These are phyloP conservation scores for Endoconidiophora laricicola DNA, from an alignment of 2,329 filamentous ascomycete species.

Conservation along the genomic window DNA sequence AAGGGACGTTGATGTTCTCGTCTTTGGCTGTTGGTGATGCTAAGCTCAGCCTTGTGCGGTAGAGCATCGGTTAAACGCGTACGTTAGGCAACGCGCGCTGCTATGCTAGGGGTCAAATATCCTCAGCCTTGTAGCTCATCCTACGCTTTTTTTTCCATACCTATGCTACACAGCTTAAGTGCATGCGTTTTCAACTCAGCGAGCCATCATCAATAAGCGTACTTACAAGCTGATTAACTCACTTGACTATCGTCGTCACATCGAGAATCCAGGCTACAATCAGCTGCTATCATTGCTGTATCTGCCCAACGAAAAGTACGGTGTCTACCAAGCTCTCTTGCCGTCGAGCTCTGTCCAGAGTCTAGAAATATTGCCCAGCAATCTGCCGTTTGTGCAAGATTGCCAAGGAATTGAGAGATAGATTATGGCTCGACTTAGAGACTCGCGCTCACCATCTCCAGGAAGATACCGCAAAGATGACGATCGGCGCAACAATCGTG, in stretches of 20 bases:
- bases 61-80: neutral
- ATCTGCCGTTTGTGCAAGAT: neutral
- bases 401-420: conserved; percentile 12
- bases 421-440: conserved; percentile 46
- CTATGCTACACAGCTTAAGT: neutral
- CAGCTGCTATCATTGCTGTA: neutral
- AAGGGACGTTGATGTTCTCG: neutral
- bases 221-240: neutral
- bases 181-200: neutral
- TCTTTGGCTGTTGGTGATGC: neutral
- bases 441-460: conserved; percentile 69
- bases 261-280: neutral
- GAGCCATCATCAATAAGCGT: neutral
- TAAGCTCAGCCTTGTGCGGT: conserved; percentile 2
- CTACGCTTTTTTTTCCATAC: neutral
- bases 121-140: conserved; percentile 7
- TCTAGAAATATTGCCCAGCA: conserved; percentile 19
- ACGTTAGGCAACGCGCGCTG: neutral
- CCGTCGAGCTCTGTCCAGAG: conserved; percentile 16
- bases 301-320: conserved; percentile 11
- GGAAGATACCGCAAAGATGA: conserved; percentile 36
- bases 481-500: conserved; percentile 31
- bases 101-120: neutral
- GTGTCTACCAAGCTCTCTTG: conserved; percentile 12
- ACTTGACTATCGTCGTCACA: neutral